Conservation (phyloP, 192 early-diverging fungal species). For the Coemansia pectinata region DNA sequence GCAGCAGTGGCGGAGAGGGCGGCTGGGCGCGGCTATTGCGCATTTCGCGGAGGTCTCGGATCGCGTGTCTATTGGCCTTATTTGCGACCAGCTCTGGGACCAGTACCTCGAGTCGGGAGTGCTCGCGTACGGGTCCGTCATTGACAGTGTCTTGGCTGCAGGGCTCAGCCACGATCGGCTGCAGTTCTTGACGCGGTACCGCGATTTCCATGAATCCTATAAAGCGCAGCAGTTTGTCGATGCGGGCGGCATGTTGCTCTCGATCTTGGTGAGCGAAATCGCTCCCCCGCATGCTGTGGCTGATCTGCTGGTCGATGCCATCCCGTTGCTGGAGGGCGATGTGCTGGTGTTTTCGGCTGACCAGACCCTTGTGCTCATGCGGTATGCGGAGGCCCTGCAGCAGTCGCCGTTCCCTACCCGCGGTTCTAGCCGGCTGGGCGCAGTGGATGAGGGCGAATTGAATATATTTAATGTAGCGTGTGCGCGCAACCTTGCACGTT, state of each 20-base stretch:
- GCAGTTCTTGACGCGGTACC: conserved; percentile 59
- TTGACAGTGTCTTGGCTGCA: conserved; percentile 38
- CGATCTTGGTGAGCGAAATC: conserved; percentile 49
- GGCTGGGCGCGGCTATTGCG: conserved; percentile 61
- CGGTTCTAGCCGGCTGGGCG: too few relatives aligned
- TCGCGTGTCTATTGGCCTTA: conserved; percentile 42
- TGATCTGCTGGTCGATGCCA: conserved; percentile 59
- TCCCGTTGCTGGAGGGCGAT: conserved; percentile 65
- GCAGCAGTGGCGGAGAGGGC: conserved; percentile 56
- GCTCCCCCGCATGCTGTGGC: conserved; percentile 58
- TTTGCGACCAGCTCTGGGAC: conserved; percentile 61
- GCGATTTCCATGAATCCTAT: conserved; percentile 60
- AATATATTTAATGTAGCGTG: conserved; percentile 42
- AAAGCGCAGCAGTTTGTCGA: conserved; percentile 18
- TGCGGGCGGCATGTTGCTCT: conserved; percentile 55
- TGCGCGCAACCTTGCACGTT: conserved; percentile 44
- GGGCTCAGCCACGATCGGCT: conserved; percentile 46
- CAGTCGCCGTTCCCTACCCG: neutral
- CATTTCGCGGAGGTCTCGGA: conserved; percentile 63
- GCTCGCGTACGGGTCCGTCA: conserved; percentile 44
- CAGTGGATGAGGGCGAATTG: conserved; percentile 13
- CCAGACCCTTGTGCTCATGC: conserved; percentile 67
- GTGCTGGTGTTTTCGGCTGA: conserved; percentile 57
- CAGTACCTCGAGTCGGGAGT: conserved; percentile 53
- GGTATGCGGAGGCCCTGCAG: conserved; percentile 60